Evolutionary conservation across 208 protist genomes (phyloP).

Genomic region (Acanthamoeba royreba): DNA sequence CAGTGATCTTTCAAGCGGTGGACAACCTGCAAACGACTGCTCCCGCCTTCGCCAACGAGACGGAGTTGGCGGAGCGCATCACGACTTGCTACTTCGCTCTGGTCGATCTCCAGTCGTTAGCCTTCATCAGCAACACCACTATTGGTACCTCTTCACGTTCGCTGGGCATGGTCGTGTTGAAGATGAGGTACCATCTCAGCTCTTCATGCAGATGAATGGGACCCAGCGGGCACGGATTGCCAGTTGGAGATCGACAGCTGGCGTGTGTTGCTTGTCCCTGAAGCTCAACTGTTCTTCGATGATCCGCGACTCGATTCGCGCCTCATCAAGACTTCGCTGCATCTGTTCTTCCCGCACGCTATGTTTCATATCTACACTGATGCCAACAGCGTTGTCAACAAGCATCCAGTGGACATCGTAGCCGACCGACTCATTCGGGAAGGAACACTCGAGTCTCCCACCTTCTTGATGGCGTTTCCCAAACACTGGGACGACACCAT

Average conservation of each 20-base stretch:
- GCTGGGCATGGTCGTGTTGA: background rate
- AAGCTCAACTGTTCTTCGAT: background rate
- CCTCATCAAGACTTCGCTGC: background rate
- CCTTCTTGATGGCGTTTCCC: background rate
- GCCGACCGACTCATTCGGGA: background rate
- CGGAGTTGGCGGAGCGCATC: background rate
- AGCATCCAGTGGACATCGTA: background rate
- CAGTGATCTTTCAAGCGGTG: background rate
- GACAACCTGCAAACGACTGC: background rate
- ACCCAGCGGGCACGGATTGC: background rate
- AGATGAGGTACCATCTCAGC: background rate
- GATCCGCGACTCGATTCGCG: background rate
- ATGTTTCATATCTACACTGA: background rate
- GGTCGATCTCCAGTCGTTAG: background rate
- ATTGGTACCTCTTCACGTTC: background rate
- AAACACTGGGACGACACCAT: background rate
- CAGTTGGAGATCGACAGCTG: background rate
- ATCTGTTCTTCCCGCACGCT: background rate
- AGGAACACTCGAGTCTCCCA: background rate
- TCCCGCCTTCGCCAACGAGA: background rate
- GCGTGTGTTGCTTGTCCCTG: background rate
- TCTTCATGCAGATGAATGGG: background rate
- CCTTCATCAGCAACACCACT: background rate
- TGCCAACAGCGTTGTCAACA: background rate
- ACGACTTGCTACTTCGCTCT: background rate